Base-by-base conservation (phyloP, 2,329 filamentous ascomycete species). In the Alternaria longipes region DNA sequence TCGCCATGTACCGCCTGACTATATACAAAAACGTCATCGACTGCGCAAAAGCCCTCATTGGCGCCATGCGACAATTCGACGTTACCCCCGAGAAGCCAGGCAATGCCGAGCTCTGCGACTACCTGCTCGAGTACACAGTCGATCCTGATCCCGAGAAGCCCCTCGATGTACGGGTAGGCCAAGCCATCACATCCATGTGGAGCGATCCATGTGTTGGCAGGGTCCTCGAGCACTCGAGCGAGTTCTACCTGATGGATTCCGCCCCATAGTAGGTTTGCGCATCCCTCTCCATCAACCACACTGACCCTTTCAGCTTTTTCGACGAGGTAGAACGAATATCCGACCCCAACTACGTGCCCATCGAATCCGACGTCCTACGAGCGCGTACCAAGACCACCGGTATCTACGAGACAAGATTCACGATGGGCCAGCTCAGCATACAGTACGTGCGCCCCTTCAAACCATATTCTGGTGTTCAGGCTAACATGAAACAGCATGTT, bases 171-270 rank as follows among this genome's bases (percentile, higher is more conserved):
- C 89, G 90, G 75, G 90, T 98, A 24, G 93, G 92, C 64, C 85
- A 90, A 59, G 95, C 95, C 16, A 89, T 98, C 38, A 88, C 90
- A 67, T 90, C 92, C 55, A 83, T 99, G 77, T 99, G 95, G 95
- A 90, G 90, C 71, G 95, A 99, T 75, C 90, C 92, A 8, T 91
- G 90, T 69, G 92, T 92, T 71, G 88, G 91, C 56, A 88, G 87
- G 68, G 86, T 97, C 38, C 90, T 98, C 85, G 92, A 97, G 74
- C 92, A 95, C 77, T 92, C 97, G 78, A 97, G 93, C 76, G 94
- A 99, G 81, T 99, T 99, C 79, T 99, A 99, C 78, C 84, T 99
- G 60, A 99, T 99, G 95, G 95, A 99, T 80, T 99, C 95, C 24
- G 95, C 95, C 54, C 93, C 94, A 83, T 99, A 99, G 94, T 99